Evolutionary conservation across 768 basidiomycete genomes (phyloP).

Genomic region (Xerocomellus intermedius): DNA sequence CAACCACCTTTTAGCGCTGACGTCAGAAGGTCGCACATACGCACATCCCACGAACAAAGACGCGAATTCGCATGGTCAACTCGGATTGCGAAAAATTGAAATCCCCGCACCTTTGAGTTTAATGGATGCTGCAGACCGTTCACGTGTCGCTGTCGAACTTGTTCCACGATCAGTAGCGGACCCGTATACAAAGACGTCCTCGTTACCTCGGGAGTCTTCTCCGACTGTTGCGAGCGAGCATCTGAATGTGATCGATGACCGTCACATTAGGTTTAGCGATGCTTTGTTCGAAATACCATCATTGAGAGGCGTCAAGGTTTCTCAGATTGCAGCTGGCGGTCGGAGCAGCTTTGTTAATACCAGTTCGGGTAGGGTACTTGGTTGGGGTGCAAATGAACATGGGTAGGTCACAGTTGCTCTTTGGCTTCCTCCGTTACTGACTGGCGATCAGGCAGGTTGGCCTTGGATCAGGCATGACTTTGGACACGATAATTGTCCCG

Average conservation of each 20-base stretch:
- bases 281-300: conserved; percentile 75
- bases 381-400: conserved; percentile 87
- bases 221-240: conserved; percentile 28
- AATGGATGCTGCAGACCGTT: conserved; percentile 12
- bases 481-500: conserved; percentile 74
- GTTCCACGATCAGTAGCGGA: conserved; percentile 54
- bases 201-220: conserved; percentile 31
- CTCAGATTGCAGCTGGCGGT: conserved; percentile 69
- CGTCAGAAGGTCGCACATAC: conserved; percentile 72
- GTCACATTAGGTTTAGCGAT: conserved; percentile 62
- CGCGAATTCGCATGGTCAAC: conserved; percentile 81
- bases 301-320: conserved; percentile 58
- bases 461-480: conserved; percentile 57
- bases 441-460: conserved; percentile 67
- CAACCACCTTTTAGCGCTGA: conserved; percentile 70
- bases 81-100: conserved; percentile 70
- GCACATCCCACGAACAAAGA: conserved; percentile 69
- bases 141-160: conserved; percentile 50
- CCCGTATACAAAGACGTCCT: conserved; percentile 48
- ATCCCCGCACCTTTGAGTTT: conserved; percentile 36
- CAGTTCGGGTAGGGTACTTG: conserved; percentile 68
- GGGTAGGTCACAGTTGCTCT: conserved; percentile 47
- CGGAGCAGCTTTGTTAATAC: conserved; percentile 75
- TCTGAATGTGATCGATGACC: conserved; percentile 31
- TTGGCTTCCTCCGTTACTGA: background rate